A percentile compares a stretch with the other conserved stretches of the same genome.
phyloP scores from a whole-genome alignment of 768 basidiomycete species.

The Hysterangium stoloniferum region DNA sequence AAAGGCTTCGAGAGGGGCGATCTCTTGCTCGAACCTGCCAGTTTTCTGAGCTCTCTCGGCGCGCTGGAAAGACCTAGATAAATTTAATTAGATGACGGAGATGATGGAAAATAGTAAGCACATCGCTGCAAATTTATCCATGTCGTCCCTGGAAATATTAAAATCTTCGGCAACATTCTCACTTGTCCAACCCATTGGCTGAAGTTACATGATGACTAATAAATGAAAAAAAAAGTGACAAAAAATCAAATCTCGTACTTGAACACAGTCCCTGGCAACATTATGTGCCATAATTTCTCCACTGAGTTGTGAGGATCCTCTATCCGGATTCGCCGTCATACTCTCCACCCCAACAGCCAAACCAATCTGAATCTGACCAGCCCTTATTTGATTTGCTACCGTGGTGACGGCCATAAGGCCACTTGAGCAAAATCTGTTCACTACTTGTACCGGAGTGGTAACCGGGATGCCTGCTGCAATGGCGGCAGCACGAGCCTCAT shows the following conservation, averaged over 20 bases:
- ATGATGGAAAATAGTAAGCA: not conserved
- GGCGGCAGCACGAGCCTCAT: slow-evolving; percentile 66
- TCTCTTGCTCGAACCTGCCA: slow-evolving; percentile 60
- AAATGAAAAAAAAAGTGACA: not conserved
- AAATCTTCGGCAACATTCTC: slow-evolving; percentile 80
- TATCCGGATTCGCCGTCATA: slow-evolving; percentile 18
- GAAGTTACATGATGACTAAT: slow-evolving; percentile 14
- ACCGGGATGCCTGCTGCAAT: slow-evolving; percentile 78
- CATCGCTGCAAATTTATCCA: slow-evolving; percentile 65
- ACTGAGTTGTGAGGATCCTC: slow-evolving; percentile 13
- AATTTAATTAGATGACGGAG: not conserved
- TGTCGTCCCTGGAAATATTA: slow-evolving; percentile 60
- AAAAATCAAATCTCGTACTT: slow-evolving; percentile 4
- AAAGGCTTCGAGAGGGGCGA: slow-evolving; percentile 51
- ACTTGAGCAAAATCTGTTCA: slow-evolving; percentile 80
- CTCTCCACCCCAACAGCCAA: slow-evolving; percentile 27
- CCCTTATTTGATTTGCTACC: slow-evolving; percentile 67
- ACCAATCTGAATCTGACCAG: slow-evolving; percentile 75
- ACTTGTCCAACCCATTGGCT: slow-evolving; percentile 87
- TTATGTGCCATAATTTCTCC: slow-evolving; percentile 20
- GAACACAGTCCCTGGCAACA: slow-evolving; percentile 19
- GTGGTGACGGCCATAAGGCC: slow-evolving; percentile 80
- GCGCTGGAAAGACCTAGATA: slow-evolving; percentile 53
- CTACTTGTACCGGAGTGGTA: slow-evolving; percentile 60
- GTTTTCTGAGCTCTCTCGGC: slow-evolving; percentile 67